These are phyloP conservation scores for Tetradesmus lagerheimii DNA, from an alignment of 139 green algal species.

Conservation along the genomic window DNA sequence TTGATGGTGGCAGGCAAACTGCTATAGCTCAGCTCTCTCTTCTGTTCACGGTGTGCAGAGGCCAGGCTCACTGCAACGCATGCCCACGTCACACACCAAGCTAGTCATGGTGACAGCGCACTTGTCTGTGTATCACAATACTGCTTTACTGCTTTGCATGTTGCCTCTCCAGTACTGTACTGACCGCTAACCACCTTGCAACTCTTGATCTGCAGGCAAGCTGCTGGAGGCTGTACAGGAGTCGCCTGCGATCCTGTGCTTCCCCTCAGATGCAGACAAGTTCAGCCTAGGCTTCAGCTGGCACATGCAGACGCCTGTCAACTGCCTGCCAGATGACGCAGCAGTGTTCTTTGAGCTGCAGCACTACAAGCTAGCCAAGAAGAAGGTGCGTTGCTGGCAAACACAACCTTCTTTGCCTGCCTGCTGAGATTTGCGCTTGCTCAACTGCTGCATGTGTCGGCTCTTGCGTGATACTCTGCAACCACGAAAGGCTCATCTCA, in stretches of 20 bases:
- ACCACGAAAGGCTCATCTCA: background rate
- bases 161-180: too few relatives aligned
- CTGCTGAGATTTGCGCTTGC: background rate
- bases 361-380: constrained; percentile 81
- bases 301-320: constrained; percentile 73
- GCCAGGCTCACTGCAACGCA: too few relatives aligned
- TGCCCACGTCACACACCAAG: too few relatives aligned
- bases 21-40: too few relatives aligned
- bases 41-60: too few relatives aligned
- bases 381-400: constrained; percentile 64
- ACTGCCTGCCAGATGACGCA: constrained; percentile 48
- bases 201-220: constrained; percentile 36
- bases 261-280: constrained; percentile 8
- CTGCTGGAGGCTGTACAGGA: constrained; percentile 67
- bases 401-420: background rate
- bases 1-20: too few relatives aligned
- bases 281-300: constrained; percentile 38
- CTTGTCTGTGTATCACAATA: too few relatives aligned
- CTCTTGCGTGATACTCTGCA: background rate
- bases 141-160: too few relatives aligned
- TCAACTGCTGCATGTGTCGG: background rate
- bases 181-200: too few relatives aligned
- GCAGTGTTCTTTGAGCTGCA: constrained; percentile 83
- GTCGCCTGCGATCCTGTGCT: background rate
- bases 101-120: too few relatives aligned